These are phyloP conservation scores for Pseudogymnoascus verrucosus DNA, from an alignment of 2,329 filamentous ascomycete genomes.

Conservation along the genomic window DNA sequence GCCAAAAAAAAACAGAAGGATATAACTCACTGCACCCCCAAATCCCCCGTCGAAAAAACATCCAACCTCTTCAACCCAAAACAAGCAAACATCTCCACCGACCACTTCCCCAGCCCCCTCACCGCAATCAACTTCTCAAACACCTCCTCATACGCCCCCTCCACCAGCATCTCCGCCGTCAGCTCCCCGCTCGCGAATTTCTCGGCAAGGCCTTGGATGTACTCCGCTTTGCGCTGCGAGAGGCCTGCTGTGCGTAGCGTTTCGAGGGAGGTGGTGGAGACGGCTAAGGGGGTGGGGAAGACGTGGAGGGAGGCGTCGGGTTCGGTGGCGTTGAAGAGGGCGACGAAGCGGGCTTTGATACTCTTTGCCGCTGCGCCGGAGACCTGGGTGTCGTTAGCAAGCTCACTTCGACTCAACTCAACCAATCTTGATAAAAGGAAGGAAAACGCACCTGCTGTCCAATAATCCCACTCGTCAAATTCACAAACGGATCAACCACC, in stretches of 20 bases:
- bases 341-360: constrained; percentile 79
- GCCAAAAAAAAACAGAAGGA: not conserved
- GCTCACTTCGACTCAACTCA: not conserved
- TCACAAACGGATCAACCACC: constrained; percentile 79
- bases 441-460: constrained; percentile 61
- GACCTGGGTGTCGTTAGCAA: constrained; percentile 39
- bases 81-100: constrained; percentile 95
- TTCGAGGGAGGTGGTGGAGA: constrained; percentile 55
- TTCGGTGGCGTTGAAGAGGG: constrained; percentile 47
- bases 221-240: constrained; percentile 92
- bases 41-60: constrained; percentile 84
- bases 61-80: constrained; percentile 93
- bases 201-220: constrained; percentile 75
- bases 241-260: constrained; percentile 76
- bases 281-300: constrained; percentile 72
- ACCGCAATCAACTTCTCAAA: constrained; percentile 77
- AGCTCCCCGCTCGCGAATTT: constrained; percentile 83
- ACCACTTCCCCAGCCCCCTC: constrained; percentile 81
- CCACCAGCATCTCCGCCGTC: constrained; percentile 64
- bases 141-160: constrained; percentile 78
- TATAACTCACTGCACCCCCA: constrained; percentile 70
- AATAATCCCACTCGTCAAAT: constrained; percentile 79
- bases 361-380: constrained; percentile 84
- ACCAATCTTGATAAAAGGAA: not conserved
- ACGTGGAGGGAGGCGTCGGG: constrained; percentile 10